Evolutionary conservation across 225 moss, liverwort and hornwort genomes (phyloP).

Genomic region (Rhytidiadelphus loreus): DNA sequence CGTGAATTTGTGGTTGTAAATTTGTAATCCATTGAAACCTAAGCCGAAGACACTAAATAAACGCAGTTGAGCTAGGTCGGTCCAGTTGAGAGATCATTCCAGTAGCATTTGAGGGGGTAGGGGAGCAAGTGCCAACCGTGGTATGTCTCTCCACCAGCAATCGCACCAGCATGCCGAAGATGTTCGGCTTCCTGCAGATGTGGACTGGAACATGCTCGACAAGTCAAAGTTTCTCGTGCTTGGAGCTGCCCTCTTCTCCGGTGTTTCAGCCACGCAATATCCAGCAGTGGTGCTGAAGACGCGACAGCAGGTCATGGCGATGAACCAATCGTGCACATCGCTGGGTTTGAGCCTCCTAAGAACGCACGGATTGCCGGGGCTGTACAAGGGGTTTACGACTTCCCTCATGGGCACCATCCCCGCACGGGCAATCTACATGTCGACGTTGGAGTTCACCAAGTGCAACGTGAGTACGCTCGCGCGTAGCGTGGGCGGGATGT

Average conservation of each 20-base stretch:
- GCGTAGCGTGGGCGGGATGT: constrained; percentile 29
- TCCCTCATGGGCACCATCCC: constrained; percentile 52
- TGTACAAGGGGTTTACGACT: constrained; percentile 51
- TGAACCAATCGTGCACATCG: constrained; percentile 43
- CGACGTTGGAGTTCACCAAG: constrained; percentile 48
- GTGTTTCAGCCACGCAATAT: constrained; percentile 47
- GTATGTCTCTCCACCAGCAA: constrained; percentile 55
- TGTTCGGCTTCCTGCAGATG: constrained; percentile 55
- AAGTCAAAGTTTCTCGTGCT: constrained; percentile 55
- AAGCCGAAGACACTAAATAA: neutral
- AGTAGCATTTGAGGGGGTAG: neutral
- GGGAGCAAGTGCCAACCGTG: neutral
- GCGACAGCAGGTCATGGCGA: constrained; percentile 44
- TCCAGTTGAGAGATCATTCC: neutral
- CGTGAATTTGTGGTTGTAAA: neutral
- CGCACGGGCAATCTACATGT: constrained; percentile 54
- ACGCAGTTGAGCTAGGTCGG: neutral
- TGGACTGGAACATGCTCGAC: constrained; percentile 64
- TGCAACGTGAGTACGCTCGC: constrained; percentile 29
- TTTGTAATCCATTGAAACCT: neutral
- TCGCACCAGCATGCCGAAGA: constrained; percentile 44
- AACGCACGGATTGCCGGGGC: constrained; percentile 36
- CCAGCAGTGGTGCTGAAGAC: constrained; percentile 50
- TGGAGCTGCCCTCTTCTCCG: constrained; percentile 51
- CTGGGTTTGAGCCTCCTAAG: constrained; percentile 28